A percentile compares a stretch with the other conserved stretches of the same genome.
These are phyloP conservation scores for Albatrellus sp. DNA, from an alignment of 1,284 basidiomycete genomes.

Conservation along the genomic window DNA sequence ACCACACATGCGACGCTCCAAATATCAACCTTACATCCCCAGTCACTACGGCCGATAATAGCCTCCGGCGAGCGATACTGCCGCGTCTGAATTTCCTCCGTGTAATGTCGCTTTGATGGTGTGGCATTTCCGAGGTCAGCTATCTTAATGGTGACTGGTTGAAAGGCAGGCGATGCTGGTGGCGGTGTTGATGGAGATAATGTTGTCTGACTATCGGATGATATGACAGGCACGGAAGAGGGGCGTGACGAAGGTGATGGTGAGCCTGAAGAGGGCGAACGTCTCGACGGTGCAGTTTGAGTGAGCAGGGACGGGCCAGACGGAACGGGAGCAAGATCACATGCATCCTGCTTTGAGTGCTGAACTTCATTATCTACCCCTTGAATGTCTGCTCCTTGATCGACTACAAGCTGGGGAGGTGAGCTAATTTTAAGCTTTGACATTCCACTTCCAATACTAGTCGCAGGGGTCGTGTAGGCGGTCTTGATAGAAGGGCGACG, in stretches of 20 bases:
- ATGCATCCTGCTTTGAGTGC: neutral
- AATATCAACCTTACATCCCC: constrained; percentile 77
- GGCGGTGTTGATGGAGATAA: constrained; percentile 5
- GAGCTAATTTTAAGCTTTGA: constrained; percentile 14
- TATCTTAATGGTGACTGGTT: constrained; percentile 76
- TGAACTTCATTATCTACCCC: neutral
- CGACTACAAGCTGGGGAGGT: neutral
- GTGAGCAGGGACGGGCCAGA: constrained; percentile 49
- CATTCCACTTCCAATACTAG: constrained; percentile 21
- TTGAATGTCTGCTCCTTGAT: neutral
- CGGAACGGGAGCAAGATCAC: constrained; percentile 1
- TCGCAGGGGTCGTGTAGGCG: constrained; percentile 18
- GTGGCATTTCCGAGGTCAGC: constrained; percentile 86
- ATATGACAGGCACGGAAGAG: constrained; percentile 11
- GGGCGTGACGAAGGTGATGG: constrained; percentile 25
- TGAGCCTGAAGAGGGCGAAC: constrained; percentile 13
- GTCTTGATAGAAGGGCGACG: constrained; percentile 7
- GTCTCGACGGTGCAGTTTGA: constrained; percentile 41
- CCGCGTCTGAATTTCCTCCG: constrained; percentile 89
- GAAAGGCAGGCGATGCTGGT: neutral
- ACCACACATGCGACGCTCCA: constrained; percentile 85
- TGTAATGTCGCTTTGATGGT: constrained; percentile 72
- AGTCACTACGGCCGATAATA: constrained; percentile 77
- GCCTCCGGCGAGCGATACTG: constrained; percentile 90
- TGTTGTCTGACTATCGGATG: no score